Evolutionary conservation across 768 basidiomycete genomes (phyloP).

Genomic region (Lactifluus echinatus): DNA sequence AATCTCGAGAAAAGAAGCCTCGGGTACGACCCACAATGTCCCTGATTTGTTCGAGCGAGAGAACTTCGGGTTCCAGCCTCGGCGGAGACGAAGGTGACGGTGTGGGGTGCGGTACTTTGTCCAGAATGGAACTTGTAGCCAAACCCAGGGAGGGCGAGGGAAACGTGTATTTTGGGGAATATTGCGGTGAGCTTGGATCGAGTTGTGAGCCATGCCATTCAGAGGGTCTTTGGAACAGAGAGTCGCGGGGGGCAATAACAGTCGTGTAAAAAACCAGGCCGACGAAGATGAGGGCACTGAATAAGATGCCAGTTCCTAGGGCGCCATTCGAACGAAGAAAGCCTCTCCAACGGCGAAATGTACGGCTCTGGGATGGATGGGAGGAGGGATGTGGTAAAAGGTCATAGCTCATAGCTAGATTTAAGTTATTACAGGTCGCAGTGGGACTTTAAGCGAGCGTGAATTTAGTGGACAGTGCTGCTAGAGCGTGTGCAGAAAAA

Average conservation of each 20-base stretch:
- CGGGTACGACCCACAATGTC: slow-evolving; percentile 31
- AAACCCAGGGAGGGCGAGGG: neutral
- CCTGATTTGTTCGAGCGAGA: slow-evolving; percentile 28
- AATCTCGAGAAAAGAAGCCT: slow-evolving; percentile 39
- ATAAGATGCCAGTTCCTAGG: neutral
- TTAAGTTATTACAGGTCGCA: no score
- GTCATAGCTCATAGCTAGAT: neutral
- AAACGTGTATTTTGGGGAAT: neutral
- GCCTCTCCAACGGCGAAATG: neutral
- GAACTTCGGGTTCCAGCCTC: slow-evolving; percentile 14
- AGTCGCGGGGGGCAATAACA: neutral
- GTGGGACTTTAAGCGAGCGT: no score
- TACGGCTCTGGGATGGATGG: neutral
- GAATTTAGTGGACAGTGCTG: no score
- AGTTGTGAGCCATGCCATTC: neutral
- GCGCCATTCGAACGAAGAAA: neutral
- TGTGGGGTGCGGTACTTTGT: neutral
- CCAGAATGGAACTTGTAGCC: neutral
- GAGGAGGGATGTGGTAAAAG: neutral
- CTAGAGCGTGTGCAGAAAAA: no score
- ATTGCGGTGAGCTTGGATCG: neutral
- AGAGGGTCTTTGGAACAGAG: neutral
- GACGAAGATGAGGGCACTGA: slow-evolving; percentile 1
- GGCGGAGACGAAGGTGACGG: neutral
- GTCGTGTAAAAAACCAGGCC: slow-evolving; percentile 5